These are phyloP conservation scores for Cyclaneusma minus DNA, from an alignment of 2,329 filamentous ascomycete genomes.

Conservation along the genomic window DNA sequence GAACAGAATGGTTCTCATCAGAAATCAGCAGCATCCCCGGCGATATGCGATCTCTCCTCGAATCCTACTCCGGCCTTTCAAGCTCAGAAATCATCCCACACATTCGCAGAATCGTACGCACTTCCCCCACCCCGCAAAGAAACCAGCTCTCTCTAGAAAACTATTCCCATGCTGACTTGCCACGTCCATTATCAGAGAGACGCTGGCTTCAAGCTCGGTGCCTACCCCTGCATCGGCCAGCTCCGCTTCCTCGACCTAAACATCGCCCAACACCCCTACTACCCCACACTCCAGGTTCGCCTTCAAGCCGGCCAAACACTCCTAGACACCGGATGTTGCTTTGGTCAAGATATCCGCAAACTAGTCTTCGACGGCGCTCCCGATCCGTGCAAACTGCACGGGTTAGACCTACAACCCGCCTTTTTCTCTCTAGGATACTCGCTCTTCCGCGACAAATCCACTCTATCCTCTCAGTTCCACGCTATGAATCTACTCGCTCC, in stretches of 20 bases:
- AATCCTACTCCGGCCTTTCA: too few relatives aligned
- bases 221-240: constrained; percentile 12
- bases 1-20: too few relatives aligned
- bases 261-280: constrained; percentile 5
- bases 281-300: constrained; percentile 6
- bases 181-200: too few relatives aligned
- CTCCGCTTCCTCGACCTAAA: constrained; percentile 11
- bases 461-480: constrained; percentile 19
- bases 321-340: constrained; percentile 24
- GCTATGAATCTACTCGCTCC: constrained; percentile 18
- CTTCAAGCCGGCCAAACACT: constrained; percentile 9
- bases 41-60: too few relatives aligned
- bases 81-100: too few relatives aligned
- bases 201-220: too few relatives aligned
- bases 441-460: constrained; percentile 20
- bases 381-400: constrained; percentile 15
- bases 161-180: too few relatives aligned
- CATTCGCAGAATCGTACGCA: too few relatives aligned
- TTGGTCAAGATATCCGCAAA: constrained; percentile 23
- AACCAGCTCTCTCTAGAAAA: too few relatives aligned
- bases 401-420: constrained; percentile 18
- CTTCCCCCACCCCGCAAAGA: too few relatives aligned
- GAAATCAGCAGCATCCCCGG: too few relatives aligned
- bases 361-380: constrained; percentile 21
- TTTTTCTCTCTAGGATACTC: constrained; percentile 22